These are phyloP conservation scores for Kluyveromyces marxianus DNA, from an alignment of 1,139 yeast species.

Conservation along the genomic window DNA sequence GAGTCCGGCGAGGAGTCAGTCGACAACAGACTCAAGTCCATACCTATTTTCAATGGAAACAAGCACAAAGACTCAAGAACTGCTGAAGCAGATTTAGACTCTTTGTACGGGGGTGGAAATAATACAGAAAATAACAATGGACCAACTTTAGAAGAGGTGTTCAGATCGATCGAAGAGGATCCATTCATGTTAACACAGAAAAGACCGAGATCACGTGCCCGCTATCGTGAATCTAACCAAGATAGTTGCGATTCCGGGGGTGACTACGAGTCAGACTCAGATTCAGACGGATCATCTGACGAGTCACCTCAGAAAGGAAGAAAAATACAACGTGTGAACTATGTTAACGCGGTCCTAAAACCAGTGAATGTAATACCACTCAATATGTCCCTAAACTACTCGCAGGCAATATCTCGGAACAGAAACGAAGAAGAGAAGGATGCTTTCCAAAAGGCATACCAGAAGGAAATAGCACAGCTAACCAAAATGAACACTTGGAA, in stretches of 20 bases:
- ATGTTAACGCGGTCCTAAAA: background rate
- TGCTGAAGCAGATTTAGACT: background rate
- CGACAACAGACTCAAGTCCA: background rate
- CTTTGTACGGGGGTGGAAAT: background rate
- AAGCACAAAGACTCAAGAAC: background rate
- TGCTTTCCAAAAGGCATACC: conserved; percentile 3
- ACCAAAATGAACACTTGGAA: conserved; percentile 11
- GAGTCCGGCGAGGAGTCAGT: too few species aligned
- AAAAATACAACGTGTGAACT: background rate
- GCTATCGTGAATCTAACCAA: background rate
- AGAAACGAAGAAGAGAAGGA: background rate
- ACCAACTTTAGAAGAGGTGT: background rate
- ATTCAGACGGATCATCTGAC: background rate
- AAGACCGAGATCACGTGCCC: background rate
- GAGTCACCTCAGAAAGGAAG: background rate
- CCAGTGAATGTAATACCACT: background rate
- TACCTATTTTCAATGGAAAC: background rate
- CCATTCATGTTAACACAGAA: background rate
- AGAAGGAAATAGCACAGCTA: conserved; percentile 8
- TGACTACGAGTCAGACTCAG: background rate
- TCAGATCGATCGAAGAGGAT: background rate
- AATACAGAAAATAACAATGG: background rate
- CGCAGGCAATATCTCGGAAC: conserved; percentile 6
- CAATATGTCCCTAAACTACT: conserved; percentile 3
- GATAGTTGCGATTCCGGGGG: background rate